Evolutionary conservation across 1,284 basidiomycete genomes (phyloP).

Genomic region (Entoloma clypeatum): DNA sequence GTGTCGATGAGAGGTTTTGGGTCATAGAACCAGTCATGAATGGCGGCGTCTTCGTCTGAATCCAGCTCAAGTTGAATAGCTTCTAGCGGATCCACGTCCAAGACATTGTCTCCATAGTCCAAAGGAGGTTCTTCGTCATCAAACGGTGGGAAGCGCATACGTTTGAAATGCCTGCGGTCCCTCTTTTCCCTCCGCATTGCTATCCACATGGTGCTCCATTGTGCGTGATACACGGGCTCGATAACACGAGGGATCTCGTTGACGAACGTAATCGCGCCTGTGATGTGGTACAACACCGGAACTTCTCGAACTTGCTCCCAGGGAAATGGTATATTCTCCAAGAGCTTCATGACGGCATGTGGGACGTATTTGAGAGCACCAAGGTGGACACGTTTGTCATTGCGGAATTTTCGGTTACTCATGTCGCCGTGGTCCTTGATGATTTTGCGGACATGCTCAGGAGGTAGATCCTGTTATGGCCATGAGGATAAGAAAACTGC

Average conservation of each 20-base stretch:
- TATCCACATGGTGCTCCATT: slow-evolving; percentile 99
- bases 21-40: slow-evolving; percentile 99
- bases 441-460: slow-evolving; percentile 96
- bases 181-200: slow-evolving; percentile 99
- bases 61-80: slow-evolving; percentile 98
- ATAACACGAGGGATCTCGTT: slow-evolving; percentile 97
- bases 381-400: slow-evolving; percentile 98
- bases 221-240: slow-evolving; percentile 97
- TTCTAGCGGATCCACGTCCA: slow-evolving; percentile 97
- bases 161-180: slow-evolving; percentile 98
- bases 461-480: slow-evolving; percentile 66
- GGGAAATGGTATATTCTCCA: slow-evolving; percentile 98
- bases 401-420: slow-evolving; percentile 95
- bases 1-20: slow-evolving; percentile 92
- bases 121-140: slow-evolving; percentile 99
- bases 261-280: slow-evolving; percentile 99
- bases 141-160: slow-evolving; percentile 99
- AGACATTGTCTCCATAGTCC: slow-evolving; percentile 97
- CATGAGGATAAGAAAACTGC: slow-evolving; percentile 10
- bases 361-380: slow-evolving; percentile 99
- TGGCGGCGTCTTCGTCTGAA: slow-evolving; percentile 89
- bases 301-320: slow-evolving; percentile 99
- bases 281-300: slow-evolving; percentile 95
- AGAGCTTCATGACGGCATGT: slow-evolving; percentile 97
- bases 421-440: slow-evolving; percentile 98